Base-by-base conservation (phyloP, 306 rosid species). In the Astragalus glycyphyllos region DNA sequence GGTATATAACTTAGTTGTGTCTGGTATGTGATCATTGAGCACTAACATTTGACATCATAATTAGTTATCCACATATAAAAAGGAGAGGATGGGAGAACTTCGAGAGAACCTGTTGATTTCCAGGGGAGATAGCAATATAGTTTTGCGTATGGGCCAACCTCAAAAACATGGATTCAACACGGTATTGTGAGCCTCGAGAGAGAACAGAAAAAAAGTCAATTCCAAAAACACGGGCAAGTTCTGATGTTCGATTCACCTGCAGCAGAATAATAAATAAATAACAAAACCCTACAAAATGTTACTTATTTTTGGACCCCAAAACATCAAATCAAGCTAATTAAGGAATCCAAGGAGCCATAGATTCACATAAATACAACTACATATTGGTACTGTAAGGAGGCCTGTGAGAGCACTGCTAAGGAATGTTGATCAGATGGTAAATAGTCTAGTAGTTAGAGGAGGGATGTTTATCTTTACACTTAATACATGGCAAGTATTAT, bases 171-270 rank as follows among this genome's bases (percentile, higher is more conserved):
- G 98, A 93, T 76, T 93, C 98, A 57, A 93, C 97, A 54, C 97
- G 98, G 47, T 88, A 88, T 81, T 93, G 98, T 20, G 98, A 93
- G 62, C 97, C 98, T 60, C 98, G 85, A 71, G 98, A 93, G 11
- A 93, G 94, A 85, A 93, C 97, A 68, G 98, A 88, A 61, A 93
- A 93, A 82, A 93, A 93, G 72, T 93, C 98, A 14, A 93, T 93
- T 79, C 98, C 98, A 80, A 93, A 93, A 14, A 93, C 93, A 77
- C 97, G 98, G 51, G 98, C 98, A 77, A 93, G 97, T 84, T 90
- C 96, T 60, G 97, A 88, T 56, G 97, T 93, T 78, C 98, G 84
- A 86, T 87, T 93, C 64, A 93, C 88, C 97, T 93, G 89, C 86
- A 80, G 60, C 77, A 77, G 48, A 53, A 69, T 59, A 82, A 64